These are phyloP conservation scores for Chenopodium berlandieri DNA, from an alignment of 148 eudicot genomes.

Conservation along the genomic window DNA sequence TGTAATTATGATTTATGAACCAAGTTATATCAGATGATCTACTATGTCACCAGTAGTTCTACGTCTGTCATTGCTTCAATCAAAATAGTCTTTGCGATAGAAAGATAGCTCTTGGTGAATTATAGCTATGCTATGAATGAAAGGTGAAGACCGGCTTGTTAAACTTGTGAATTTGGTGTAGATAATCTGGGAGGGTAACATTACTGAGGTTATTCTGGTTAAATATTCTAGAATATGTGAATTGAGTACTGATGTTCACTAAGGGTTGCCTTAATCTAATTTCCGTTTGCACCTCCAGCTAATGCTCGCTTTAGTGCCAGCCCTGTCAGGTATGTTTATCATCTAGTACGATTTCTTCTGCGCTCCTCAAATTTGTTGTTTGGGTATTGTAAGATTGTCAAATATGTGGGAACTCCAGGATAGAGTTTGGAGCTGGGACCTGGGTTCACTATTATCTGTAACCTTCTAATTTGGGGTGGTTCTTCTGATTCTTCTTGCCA, in stretches of 20 bases:
- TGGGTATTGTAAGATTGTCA: neutral
- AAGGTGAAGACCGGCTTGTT: constrained; percentile 2
- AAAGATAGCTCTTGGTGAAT: neutral
- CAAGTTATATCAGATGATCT: neutral
- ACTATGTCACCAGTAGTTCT: constrained; percentile 1
- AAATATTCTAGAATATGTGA: neutral
- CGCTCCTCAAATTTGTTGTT: neutral
- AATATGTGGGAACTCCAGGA: neutral
- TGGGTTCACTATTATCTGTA: neutral
- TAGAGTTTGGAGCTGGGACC: neutral
- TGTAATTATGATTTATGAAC: neutral
- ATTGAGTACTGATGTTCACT: neutral
- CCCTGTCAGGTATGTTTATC: constrained; percentile 21
- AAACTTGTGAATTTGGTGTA: neutral
- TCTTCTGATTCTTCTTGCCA: neutral
- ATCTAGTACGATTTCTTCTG: neutral
- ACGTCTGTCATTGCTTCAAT: constrained; percentile 1
- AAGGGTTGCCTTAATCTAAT: neutral
- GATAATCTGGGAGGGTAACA: neutral
- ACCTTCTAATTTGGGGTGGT: neutral
- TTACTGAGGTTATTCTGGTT: neutral
- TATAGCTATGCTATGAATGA: neutral
- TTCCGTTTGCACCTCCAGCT: constrained; percentile 10
- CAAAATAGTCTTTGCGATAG: neutral
- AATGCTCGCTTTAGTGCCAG: constrained; percentile 4